Percentiles rank a stretch among this genome's conserved stretches.
These are phyloP conservation scores for Plasmodium gonderi DNA, from an alignment of 169 alveolate genomes.

Conservation along the genomic window DNA sequence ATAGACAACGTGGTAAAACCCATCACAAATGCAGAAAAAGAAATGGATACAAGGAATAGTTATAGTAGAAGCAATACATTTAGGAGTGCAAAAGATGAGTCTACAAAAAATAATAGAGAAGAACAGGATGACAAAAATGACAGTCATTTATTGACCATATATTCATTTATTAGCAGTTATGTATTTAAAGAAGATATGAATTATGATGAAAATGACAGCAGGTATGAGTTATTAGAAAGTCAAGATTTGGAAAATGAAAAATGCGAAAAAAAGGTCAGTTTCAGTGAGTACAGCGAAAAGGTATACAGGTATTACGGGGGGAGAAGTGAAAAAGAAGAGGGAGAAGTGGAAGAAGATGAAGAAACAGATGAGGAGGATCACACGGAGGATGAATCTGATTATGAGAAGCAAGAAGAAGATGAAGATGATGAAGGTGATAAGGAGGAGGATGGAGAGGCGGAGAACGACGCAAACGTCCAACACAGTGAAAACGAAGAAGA, in stretches of 20 bases:
- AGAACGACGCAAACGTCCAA: background rate
- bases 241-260: slow-evolving; percentile 49
- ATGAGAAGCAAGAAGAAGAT: background rate
- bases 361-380: background rate
- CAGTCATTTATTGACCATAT: slow-evolving; percentile 41
- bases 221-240: slow-evolving; percentile 43
- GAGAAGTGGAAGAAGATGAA: background rate
- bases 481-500: slow-evolving; percentile 29
- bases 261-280: slow-evolving; percentile 20
- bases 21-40: slow-evolving; percentile 2
- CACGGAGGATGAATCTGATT: background rate
- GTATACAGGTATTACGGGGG: slow-evolving; percentile 17
- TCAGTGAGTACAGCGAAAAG: slow-evolving; percentile 43
- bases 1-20: slow-evolving; percentile 6
- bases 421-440: background rate
- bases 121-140: slow-evolving; percentile 31
- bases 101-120: slow-evolving; percentile 16
- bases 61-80: slow-evolving; percentile 1
- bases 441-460: background rate
- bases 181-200: slow-evolving; percentile 53
- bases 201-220: slow-evolving; percentile 64
- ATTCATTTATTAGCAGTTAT: slow-evolving; percentile 60
- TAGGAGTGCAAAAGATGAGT: background rate
- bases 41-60: slow-evolving; percentile 28
- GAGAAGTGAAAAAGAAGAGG: background rate